Evolutionary conservation across 495 filamentous ascomycete genomes (phyloP).

Genomic region (Letharia lupina): DNA sequence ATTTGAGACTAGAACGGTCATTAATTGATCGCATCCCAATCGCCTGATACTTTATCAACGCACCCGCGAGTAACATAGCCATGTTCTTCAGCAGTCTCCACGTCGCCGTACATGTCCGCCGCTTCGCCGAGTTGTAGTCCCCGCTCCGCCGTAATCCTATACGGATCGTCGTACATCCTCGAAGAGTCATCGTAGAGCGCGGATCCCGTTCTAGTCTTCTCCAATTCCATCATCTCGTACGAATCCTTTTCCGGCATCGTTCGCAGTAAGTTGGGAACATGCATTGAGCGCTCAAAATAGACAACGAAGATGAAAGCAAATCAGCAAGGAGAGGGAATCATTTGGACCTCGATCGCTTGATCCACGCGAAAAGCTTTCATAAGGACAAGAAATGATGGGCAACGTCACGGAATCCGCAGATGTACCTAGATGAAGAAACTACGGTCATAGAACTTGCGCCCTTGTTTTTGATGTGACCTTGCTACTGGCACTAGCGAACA

Average conservation of each 20-base stretch:
- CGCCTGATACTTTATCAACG: constrained; percentile 11
- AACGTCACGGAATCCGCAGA: neutral
- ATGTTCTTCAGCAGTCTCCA: constrained; percentile 34
- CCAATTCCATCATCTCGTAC: constrained; percentile 6
- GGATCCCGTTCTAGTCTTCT: neutral
- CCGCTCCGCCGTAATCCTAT: constrained; percentile 21
- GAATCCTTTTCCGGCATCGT: constrained; percentile 5
- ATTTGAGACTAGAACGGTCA: constrained; percentile 30
- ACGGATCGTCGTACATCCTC: constrained; percentile 15
- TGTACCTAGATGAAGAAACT: neutral
- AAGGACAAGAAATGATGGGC: neutral
- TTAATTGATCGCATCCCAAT: too few species aligned
- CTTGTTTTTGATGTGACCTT: neutral
- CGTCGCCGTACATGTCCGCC: constrained; percentile 35
- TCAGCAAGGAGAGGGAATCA: neutral
- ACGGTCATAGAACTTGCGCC: neutral
- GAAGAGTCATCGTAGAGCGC: constrained; percentile 2
- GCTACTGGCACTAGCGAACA: neutral
- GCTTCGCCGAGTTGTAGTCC: constrained; percentile 30
- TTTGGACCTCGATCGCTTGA: neutral
- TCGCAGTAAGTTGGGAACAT: constrained; percentile 3
- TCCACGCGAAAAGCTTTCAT: neutral
- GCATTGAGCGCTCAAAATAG: neutral
- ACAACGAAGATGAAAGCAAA: neutral
- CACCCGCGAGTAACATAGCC: constrained; percentile 37